Percentiles rank a stretch among this genome's conserved stretches.
Evolutionary conservation across 2,329 filamentous ascomycete genomes (phyloP).

Genomic region (Fusarium xylarioides): DNA sequence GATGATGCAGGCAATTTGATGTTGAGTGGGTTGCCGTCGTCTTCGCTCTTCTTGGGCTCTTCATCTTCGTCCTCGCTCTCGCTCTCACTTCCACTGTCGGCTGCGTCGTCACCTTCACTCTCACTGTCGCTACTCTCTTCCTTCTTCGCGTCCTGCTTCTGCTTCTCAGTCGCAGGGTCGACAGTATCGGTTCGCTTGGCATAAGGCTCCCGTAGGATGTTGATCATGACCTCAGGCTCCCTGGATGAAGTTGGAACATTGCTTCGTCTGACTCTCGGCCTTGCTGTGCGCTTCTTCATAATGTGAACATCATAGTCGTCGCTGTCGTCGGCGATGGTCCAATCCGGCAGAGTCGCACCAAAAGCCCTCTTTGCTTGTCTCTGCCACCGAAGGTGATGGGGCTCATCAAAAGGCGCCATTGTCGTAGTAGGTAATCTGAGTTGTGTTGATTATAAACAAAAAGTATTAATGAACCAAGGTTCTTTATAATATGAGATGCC

Average conservation of each 20-base stretch:
- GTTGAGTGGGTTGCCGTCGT: neutral
- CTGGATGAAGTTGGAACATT: neutral
- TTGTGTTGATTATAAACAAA: neutral
- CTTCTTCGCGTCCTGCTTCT: constrained; percentile 1
- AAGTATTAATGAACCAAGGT: constrained; percentile 5
- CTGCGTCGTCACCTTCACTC: neutral
- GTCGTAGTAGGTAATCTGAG: neutral
- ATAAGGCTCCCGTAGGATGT: neutral
- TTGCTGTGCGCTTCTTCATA: constrained; percentile 23
- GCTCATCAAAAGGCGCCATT: constrained; percentile 28
- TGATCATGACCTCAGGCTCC: constrained; percentile 14
- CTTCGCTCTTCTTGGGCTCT: neutral
- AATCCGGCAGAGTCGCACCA: constrained; percentile 31
- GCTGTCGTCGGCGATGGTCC: constrained; percentile 43
- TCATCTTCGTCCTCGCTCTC: neutral
- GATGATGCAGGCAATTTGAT: neutral
- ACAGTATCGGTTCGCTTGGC: neutral
- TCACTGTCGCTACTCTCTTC: constrained; percentile 1
- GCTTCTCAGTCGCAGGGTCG: neutral
- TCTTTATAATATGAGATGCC: neutral
- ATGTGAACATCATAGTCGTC: constrained; percentile 34
- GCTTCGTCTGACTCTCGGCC: constrained; percentile 12
- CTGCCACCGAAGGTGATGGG: constrained; percentile 30
- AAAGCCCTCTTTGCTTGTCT: constrained; percentile 27
- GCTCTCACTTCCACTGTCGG: constrained; percentile 1